Percentiles rank a stretch among this genome's conserved stretches.
Evolutionary conservation across 208 protist genomes (phyloP).

Genomic region (Borovskyia barvae): DNA sequence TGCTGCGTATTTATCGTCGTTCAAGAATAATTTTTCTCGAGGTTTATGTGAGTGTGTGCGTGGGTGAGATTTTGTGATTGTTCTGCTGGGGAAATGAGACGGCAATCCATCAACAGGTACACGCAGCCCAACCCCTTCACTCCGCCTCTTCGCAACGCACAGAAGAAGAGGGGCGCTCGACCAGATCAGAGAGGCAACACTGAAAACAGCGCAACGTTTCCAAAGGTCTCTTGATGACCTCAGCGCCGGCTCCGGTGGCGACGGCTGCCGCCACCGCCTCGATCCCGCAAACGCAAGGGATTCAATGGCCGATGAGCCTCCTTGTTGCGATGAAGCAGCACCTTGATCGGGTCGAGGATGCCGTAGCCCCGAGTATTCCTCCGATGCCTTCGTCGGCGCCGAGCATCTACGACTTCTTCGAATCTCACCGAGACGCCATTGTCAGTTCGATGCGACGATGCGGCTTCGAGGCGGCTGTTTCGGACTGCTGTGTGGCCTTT

Average conservation of each 20-base stretch:
- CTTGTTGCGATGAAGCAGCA: conserved; percentile 39
- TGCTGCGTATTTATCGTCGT: not conserved
- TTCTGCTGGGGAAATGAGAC: no score
- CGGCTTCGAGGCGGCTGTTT: conserved; percentile 29
- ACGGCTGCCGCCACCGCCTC: not conserved
- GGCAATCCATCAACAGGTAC: no score
- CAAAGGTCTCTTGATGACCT: not conserved
- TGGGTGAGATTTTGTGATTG: no score
- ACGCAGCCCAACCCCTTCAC: no score
- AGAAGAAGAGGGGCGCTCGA: no score
- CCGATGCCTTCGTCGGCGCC: conserved; percentile 26
- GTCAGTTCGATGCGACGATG: conserved; percentile 8
- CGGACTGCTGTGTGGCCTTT: conserved; percentile 54
- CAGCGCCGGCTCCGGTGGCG: not conserved
- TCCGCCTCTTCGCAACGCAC: no score
- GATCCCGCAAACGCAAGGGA: not conserved
- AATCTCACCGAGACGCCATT: conserved; percentile 22
- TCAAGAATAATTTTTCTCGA: conserved; percentile 2
- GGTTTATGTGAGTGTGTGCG: no score
- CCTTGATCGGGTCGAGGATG: conserved; percentile 63
- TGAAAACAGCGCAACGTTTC: no score
- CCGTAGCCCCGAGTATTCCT: conserved; percentile 39
- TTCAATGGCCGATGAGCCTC: conserved; percentile 62
- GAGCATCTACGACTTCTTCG: conserved; percentile 64
- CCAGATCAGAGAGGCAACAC: no score